These are phyloP conservation scores for Funneliformis geosporum DNA, from an alignment of 192 early-diverging fungal genomes.

Conservation along the genomic window DNA sequence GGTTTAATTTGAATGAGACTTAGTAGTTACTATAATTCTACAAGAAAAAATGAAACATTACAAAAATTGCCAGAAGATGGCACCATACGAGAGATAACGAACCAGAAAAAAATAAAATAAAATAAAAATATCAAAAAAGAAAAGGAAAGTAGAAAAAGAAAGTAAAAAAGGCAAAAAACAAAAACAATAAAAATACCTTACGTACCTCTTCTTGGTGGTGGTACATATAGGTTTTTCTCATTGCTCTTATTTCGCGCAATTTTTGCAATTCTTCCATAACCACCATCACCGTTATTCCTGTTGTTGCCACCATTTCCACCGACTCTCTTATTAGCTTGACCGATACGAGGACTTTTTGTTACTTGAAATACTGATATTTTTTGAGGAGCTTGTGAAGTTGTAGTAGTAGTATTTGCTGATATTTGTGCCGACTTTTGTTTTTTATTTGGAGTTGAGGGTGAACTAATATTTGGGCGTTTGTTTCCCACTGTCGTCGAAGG, in stretches of 20 bases:
- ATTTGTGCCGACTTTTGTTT: background rate
- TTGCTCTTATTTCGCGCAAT: conserved; percentile 3
- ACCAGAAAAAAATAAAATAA: no score
- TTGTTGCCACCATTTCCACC: background rate
- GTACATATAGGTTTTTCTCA: conserved; percentile 10
- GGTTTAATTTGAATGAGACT: background rate
- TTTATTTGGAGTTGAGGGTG: background rate
- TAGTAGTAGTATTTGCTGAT: background rate
- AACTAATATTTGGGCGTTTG: background rate
- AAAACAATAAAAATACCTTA: background rate
- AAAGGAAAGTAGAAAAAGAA: no score
- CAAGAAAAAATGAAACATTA: background rate
- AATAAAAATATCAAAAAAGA: no score
- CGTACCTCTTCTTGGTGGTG: conserved; percentile 25
- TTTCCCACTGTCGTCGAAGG: background rate
- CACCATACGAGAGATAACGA: background rate
- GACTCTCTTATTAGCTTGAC: background rate
- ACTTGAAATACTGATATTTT: background rate
- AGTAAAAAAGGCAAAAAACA: no score
- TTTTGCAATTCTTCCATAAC: background rate
- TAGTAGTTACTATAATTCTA: background rate
- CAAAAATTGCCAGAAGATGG: background rate
- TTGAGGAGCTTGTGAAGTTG: background rate
- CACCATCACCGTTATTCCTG: background rate
- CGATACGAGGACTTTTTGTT: background rate